Percentiles rank a stretch among this genome's conserved stretches.
These are phyloP conservation scores for Candida hungchunana DNA, from an alignment of 805 yeast species.

Conservation along the genomic window DNA sequence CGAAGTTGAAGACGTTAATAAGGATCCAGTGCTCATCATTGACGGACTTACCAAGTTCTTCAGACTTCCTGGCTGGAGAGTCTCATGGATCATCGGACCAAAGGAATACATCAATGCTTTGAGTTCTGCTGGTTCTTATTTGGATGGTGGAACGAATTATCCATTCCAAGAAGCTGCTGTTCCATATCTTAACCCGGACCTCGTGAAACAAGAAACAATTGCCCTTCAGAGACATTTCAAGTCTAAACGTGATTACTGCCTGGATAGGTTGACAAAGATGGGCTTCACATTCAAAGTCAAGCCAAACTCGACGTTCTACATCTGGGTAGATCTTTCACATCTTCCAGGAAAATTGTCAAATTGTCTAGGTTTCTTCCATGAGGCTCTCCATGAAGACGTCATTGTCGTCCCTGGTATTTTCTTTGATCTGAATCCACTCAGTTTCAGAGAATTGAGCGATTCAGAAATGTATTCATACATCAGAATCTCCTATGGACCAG, in stretches of 20 bases:
- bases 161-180: constrained; percentile 60
- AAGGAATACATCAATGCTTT: constrained; percentile 53
- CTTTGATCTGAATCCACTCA: constrained; percentile 54
- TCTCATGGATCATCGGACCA: constrained; percentile 61
- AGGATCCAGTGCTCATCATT: constrained; percentile 54
- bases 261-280: constrained; percentile 44
- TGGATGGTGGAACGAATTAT: constrained; percentile 59
- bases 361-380: constrained; percentile 60
- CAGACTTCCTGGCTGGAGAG: constrained; percentile 62
- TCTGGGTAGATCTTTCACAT: constrained; percentile 54
- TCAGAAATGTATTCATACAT: constrained; percentile 58
- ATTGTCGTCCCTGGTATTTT: constrained; percentile 62
- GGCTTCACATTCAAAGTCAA: constrained; percentile 47
- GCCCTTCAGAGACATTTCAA: constrained; percentile 55
- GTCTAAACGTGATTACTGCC: constrained; percentile 52
- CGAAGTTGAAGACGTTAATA: constrained; percentile 49
- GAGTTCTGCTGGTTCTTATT: constrained; percentile 53
- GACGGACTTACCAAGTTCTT: constrained; percentile 60
- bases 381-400: constrained; percentile 54
- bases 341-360: constrained; percentile 53
- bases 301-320: constrained; percentile 56
- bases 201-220: constrained; percentile 48
- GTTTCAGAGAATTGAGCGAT: constrained; percentile 44
- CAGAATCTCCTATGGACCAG: constrained; percentile 59
- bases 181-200: constrained; percentile 46